Conservation (phyloP, 768 basidiomycete species). For the Leccinum subgranulosum region DNA sequence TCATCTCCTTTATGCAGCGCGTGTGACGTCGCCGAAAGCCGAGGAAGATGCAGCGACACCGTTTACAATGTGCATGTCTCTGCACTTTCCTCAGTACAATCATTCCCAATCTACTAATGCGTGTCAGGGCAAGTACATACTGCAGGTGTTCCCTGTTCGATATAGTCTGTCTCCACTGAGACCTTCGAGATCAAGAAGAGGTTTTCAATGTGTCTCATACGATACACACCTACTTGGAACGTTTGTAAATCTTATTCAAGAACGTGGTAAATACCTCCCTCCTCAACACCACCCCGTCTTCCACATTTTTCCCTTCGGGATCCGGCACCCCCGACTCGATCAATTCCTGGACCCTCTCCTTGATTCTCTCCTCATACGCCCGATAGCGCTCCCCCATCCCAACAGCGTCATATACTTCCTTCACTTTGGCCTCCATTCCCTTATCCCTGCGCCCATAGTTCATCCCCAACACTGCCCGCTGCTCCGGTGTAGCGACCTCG, state of each 20-base stretch:
- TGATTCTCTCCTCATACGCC: conserved; percentile 74
- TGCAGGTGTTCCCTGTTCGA: no score
- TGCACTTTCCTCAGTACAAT: no score
- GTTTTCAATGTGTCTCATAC: no score
- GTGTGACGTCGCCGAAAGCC: neutral
- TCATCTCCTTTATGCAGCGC: neutral
- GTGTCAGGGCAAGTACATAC: no score
- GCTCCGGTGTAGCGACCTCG: conserved; percentile 48
- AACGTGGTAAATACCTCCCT: conserved; percentile 80
- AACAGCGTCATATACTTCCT: conserved; percentile 41
- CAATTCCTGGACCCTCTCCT: conserved; percentile 58
- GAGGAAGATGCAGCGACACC: neutral
- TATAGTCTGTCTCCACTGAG: no score
- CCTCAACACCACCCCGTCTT: conserved; percentile 38
- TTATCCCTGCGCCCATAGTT: conserved; percentile 61
- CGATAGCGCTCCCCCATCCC: conserved; percentile 51
- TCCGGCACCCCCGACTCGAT: conserved; percentile 59
- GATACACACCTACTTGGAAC: conserved; percentile 41
- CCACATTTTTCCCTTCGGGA: neutral
- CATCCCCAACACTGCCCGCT: conserved; percentile 55
- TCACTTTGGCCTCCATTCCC: conserved; percentile 52
- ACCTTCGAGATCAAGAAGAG: no score
- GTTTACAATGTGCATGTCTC: neutral
- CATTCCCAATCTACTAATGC: no score
- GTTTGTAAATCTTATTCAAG: conserved; percentile 79